These are phyloP conservation scores for Xylariaceae sp. DNA, from an alignment of 2,329 filamentous ascomycete species.

Conservation along the genomic window DNA sequence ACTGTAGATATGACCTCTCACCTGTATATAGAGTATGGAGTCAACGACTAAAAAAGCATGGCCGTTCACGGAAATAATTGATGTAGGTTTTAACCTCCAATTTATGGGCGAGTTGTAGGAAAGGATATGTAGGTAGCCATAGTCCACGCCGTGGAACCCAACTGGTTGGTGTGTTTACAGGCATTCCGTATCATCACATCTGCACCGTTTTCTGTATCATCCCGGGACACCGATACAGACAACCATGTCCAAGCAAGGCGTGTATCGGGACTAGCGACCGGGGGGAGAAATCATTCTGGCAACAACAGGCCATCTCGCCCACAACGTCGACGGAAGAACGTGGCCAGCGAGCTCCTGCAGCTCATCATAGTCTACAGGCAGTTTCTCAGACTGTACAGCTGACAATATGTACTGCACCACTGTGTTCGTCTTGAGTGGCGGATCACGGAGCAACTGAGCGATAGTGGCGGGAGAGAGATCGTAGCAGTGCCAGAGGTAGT, in stretches of 20 bases:
- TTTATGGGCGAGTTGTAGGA: too few relatives aligned
- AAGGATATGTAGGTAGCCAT: too few relatives aligned
- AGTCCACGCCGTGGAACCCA: too few relatives aligned
- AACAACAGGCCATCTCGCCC: conserved; percentile 7
- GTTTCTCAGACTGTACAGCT: conserved; percentile 44
- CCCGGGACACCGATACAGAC: too few relatives aligned
- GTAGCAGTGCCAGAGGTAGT: conserved; percentile 59
- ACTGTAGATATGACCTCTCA: too few relatives aligned
- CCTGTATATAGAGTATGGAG: too few relatives aligned
- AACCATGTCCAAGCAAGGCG: neutral
- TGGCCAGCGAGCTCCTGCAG: conserved; percentile 38
- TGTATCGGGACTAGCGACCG: neutral
- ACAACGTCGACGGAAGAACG: conserved; percentile 22
- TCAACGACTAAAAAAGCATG: too few relatives aligned
- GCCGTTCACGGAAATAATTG: too few relatives aligned
- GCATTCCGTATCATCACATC: too few relatives aligned
- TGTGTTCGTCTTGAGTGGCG: conserved; percentile 51
- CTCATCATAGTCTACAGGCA: conserved; percentile 42
- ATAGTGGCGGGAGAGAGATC: conserved; percentile 44
- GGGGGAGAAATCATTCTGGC: neutral
- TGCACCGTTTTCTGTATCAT: too few relatives aligned
- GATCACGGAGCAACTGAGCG: conserved; percentile 52
- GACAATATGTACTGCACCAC: conserved; percentile 56
- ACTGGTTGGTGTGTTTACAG: too few relatives aligned
- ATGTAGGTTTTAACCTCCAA: too few relatives aligned